Conservation (phyloP, 2,329 filamentous ascomycete species). For the Camillea tinctor region DNA sequence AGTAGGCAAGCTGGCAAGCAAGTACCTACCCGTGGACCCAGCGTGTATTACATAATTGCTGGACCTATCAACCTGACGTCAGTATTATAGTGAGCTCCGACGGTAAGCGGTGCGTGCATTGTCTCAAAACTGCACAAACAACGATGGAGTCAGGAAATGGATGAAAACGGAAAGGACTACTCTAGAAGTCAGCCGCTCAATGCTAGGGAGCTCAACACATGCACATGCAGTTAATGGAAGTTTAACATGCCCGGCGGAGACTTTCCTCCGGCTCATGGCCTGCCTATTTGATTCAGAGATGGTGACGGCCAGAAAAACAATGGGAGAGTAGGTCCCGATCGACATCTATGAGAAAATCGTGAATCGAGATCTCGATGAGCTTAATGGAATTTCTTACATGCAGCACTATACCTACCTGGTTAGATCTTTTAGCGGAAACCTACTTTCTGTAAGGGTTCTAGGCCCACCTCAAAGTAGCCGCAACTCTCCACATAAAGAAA, state of each 20-base stretch:
- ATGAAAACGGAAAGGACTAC: conserved; percentile 10
- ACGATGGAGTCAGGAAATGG: conserved; percentile 15
- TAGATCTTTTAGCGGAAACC: background rate
- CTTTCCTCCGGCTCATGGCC: conserved; percentile 7
- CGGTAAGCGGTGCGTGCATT: background rate
- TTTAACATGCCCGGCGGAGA: conserved; percentile 7
- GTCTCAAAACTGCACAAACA: background rate
- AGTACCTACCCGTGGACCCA: too few relatives aligned
- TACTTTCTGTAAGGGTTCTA: background rate
- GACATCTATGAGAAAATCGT: conserved; percentile 8
- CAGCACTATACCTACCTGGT: background rate
- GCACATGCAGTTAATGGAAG: background rate
- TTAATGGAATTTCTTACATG: background rate
- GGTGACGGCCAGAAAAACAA: background rate
- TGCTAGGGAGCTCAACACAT: background rate
- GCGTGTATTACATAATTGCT: background rate
- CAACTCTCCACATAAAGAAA: conserved; percentile 12
- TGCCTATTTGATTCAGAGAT: background rate
- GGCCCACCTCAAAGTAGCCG: conserved; percentile 4
- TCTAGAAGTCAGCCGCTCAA: background rate
- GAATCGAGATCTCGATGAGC: background rate
- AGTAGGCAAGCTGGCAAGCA: too few relatives aligned
- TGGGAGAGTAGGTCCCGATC: background rate
- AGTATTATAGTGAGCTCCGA: conserved; percentile 6
- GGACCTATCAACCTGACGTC: conserved; percentile 12